Base-by-base conservation (phyloP, 208 protist genomes). In the Borovskyia barvae region DNA sequence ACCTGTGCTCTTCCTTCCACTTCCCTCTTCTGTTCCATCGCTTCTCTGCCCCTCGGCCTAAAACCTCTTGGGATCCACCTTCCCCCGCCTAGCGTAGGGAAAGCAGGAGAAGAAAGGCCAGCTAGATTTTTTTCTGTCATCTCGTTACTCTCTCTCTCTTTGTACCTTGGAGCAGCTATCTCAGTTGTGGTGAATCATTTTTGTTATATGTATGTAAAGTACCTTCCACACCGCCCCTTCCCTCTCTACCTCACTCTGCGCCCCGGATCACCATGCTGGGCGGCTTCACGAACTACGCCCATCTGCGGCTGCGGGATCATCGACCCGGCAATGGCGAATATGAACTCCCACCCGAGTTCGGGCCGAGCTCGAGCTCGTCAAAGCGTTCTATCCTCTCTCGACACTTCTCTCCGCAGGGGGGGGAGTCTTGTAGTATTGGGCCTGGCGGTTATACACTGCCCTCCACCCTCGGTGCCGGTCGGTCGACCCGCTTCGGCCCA, bases 281-380 rank as follows among this genome's bases (percentile, higher is more conserved):
- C 6, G 86, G 86, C n/a, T 85, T 93, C 37, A 83, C 72, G 35
- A 75, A 80, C 49, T 93, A 76, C 68, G 86, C 86, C 25, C 82
- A 89, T 47, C 59, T 93, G 43, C 79, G 86, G 14, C 57, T 84
- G 32, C 86, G 86, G 32, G 86, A 93, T 32, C 80, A 85, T 35
- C 76, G 75, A 9, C 86, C 86, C 1, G 82, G 82, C 39, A 72
- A 74, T 29, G 78, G 75, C 36, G 78, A 79, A 41, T 93, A 93
- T 60, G 60, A 67, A 39, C 64, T 80, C n/a, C 68, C 65, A n/a
- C 66, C 75, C 8, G 58, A 17, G 9, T 74, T 82, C 17, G 75
- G 79, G 1, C 71, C 75, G 9, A 56, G 53, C 17, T 75, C 79
- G 1, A 56, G 60, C 46, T 75, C 61, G 17, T 76, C 46, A 19